Percentiles rank a stretch among this genome's conserved stretches.
Conservation (phyloP, 2,329 filamentous ascomycete species). For the Fusarium fracticaudum region DNA sequence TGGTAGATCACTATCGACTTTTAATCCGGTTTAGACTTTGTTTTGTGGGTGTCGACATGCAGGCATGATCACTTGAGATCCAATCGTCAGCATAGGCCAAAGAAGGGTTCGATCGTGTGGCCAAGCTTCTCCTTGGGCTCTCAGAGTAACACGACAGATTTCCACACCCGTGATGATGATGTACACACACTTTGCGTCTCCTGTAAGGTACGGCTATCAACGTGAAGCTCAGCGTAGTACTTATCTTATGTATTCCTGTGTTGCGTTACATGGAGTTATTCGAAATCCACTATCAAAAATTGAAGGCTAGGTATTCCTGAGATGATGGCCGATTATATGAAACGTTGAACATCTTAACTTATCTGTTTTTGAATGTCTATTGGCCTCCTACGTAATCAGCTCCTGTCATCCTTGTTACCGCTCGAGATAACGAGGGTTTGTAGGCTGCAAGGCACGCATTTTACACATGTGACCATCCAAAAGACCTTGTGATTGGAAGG, state of each 20-base stretch:
- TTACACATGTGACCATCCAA: conserved; percentile 24
- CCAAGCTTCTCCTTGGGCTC: not conserved
- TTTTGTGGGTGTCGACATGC: conserved; percentile 24
- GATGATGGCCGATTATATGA: not conserved
- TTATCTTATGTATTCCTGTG: not conserved
- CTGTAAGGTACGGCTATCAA: not conserved
- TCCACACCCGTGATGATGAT: not conserved
- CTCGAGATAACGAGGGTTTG: conserved; percentile 1
- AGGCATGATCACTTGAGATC: conserved; percentile 21
- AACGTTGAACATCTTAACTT: not conserved
- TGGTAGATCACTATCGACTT: conserved; percentile 27
- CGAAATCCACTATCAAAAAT: not conserved
- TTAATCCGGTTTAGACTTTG: conserved; percentile 3
- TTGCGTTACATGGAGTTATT: not conserved
- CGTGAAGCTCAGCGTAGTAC: not conserved
- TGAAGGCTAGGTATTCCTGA: not conserved
- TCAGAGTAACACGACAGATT: conserved; percentile 1
- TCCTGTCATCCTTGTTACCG: not conserved
- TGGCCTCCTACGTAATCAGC: not conserved
- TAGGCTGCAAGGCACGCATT: not conserved
- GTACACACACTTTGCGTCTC: not conserved
- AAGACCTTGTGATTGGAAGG: conserved; percentile 5
- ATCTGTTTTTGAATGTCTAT: not conserved
- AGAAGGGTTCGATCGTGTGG: conserved; percentile 12
- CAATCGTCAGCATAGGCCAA: not conserved